Evolutionary conservation across 257 asterid genomes (phyloP).

Genomic region (Gentiana straminea): DNA sequence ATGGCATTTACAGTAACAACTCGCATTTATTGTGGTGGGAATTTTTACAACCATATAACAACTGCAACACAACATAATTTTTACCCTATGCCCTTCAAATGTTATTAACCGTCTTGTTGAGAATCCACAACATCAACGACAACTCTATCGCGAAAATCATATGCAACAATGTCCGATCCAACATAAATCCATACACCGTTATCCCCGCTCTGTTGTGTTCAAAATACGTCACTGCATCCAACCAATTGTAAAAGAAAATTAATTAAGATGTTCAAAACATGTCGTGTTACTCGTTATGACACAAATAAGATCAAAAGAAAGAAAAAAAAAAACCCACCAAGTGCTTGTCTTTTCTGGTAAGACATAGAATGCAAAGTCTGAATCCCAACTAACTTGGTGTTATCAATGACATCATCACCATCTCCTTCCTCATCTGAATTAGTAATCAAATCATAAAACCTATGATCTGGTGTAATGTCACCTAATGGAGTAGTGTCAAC

Average conservation of each 20-base stretch:
- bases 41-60: too few relatives aligned
- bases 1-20: too few relatives aligned
- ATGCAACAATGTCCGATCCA: conserved; percentile 75
- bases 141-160: conserved; percentile 62
- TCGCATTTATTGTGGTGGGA: too few relatives aligned
- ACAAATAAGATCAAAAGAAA: too few relatives aligned
- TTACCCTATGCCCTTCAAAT: too few relatives aligned
- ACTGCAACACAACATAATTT: too few relatives aligned
- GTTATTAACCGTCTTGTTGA: conserved; percentile 69
- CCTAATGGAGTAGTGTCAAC: conserved; percentile 27
- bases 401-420: conserved; percentile 70
- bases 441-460: conserved; percentile 12
- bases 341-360: conserved; percentile 88
- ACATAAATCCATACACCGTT: conserved; percentile 85
- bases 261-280: too few relatives aligned
- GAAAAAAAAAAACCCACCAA: conserved; percentile 31
- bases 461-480: conserved; percentile 22
- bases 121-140: conserved; percentile 79
- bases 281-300: too few relatives aligned
- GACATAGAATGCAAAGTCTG: conserved; percentile 35
- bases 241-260: background rate
- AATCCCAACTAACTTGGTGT: conserved; percentile 50
- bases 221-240: conserved; percentile 68
- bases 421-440: conserved; percentile 75
- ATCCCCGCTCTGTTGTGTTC: conserved; percentile 91